Conservation (phyloP, 345 rosid genomes). For the Brassica rapa region DNA sequence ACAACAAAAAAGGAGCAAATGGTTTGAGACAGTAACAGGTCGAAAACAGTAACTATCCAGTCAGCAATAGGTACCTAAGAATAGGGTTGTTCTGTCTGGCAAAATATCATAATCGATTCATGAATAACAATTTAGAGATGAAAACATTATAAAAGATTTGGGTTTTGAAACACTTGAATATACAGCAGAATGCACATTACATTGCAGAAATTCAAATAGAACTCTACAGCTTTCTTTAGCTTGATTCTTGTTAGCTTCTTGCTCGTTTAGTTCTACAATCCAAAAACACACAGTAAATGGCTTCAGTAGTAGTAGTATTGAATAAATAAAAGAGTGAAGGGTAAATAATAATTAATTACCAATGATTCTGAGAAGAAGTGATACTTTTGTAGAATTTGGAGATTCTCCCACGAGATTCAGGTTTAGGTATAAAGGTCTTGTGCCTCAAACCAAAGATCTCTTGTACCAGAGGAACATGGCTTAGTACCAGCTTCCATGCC, state of each 20-base stretch:
- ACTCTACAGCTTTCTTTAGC: too few relatives aligned
- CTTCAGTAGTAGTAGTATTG: not conserved
- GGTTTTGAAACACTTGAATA: too few relatives aligned
- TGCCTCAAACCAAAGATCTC: conserved; percentile 78
- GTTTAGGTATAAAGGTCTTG: conserved; percentile 58
- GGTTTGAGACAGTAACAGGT: not conserved
- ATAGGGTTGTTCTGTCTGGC: too few relatives aligned
- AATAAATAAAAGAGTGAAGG: not conserved
- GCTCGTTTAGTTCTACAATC: too few relatives aligned
- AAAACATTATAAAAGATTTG: too few relatives aligned
- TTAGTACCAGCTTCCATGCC: conserved; percentile 90
- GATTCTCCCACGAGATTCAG: conserved; percentile 46
- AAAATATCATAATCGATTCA: too few relatives aligned
- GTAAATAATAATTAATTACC: not conserved
- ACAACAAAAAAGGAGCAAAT: not conserved
- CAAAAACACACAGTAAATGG: too few relatives aligned
- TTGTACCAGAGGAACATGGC: conserved; percentile 83
- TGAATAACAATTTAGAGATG: too few relatives aligned
- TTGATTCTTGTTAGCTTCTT: too few relatives aligned
- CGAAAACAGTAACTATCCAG: conserved; percentile 42
- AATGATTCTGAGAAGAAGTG: conserved; percentile 21
- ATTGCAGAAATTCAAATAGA: too few relatives aligned
- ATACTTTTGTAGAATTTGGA: conserved; percentile 55
- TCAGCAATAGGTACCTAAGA: conserved; percentile 49
- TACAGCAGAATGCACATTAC: too few relatives aligned